A percentile compares a stretch with the other conserved stretches of the same genome.
These are phyloP conservation scores for Pelargonium nanum DNA, from an alignment of 345 rosid species.

Conservation along the genomic window DNA sequence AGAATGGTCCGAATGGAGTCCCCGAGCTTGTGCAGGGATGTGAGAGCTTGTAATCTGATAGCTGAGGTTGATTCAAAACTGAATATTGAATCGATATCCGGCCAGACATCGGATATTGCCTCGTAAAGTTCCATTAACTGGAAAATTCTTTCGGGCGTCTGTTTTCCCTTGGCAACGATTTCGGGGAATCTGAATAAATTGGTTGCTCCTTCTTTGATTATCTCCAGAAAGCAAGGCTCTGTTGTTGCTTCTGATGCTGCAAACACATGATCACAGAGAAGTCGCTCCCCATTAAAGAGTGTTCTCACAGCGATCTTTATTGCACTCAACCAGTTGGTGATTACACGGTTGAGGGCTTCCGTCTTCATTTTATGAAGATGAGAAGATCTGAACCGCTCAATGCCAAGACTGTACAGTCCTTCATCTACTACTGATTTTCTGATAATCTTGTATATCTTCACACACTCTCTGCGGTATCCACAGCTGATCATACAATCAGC, in stretches of 20 bases:
- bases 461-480: conserved; percentile 74
- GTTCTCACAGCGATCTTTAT: conserved; percentile 44
- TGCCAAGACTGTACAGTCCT: conserved; percentile 47
- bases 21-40: conserved; percentile 46
- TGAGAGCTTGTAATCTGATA: conserved; percentile 40
- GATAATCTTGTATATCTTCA: conserved; percentile 34
- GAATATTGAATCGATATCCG: conserved; percentile 61
- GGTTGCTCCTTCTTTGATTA: conserved; percentile 50
- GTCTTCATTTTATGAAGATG: conserved; percentile 41
- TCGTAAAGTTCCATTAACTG: conserved; percentile 51
- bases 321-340: conserved; percentile 63
- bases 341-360: conserved; percentile 39
- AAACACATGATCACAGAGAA: conserved; percentile 60
- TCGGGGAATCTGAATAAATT: conserved; percentile 66
- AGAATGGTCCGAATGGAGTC: conserved; percentile 32
- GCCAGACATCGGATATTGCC: conserved; percentile 47
- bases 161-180: conserved; percentile 47
- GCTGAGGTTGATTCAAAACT: conserved; percentile 39
- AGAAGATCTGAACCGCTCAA: conserved; percentile 36
- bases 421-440: conserved; percentile 65
- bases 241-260: conserved; percentile 36
- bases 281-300: conserved; percentile 54
- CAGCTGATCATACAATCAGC: conserved; percentile 67
- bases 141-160: conserved; percentile 45
- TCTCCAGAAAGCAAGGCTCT: conserved; percentile 61